Evolutionary conservation across 768 basidiomycete species (phyloP), one percentile per base, ranked within the genome.

Genomic region (Amanita pseudoporphyria): DNA sequence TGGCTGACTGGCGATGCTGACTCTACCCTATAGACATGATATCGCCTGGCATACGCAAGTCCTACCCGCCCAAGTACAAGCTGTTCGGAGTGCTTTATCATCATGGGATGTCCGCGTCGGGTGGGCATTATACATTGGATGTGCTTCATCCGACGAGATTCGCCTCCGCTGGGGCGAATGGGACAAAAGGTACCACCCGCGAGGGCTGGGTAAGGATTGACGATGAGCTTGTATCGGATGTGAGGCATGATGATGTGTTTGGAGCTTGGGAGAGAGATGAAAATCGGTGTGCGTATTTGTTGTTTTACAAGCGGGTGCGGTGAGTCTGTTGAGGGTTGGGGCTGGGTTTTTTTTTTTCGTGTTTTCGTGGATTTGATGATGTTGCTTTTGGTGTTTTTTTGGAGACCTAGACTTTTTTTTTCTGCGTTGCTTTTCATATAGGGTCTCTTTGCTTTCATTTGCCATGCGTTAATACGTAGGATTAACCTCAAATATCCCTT

Each of bases 51-150:
- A 72, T 69, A 48, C 69, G 71, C 54, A 62, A 66, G 45, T 56
- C 69, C 3, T 67, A 70, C 9, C 64, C 72, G 3, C 71, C 75
- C 37, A 74, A 75, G 58, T 95, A 94, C 62, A 83, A 82, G 57
- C 74, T 95, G 7, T 92, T 92, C 59, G 89, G 88, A 56, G 95
- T 82, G 7, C 67, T 97, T 10, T 97, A 97, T 64, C 95, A 99
- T 63, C 94, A 99, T 56, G 95, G 95, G 2, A 70, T 74, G 24
- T 87, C 88, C 6, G 91, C 95, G 0, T 83, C 84, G 1, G 92
- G 93, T 2, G 95, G 95, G 1, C 95, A 97, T 65, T 98, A 97
- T 68, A 98, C 94, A 2, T 78, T 95, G 41, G 87, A 92, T 58
- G 86, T 94, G 9, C 69, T 94, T 2, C 84, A 89, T 56, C 86